Base-by-base conservation (phyloP, 495 filamentous ascomycete species). In the Evernia prunastri region DNA sequence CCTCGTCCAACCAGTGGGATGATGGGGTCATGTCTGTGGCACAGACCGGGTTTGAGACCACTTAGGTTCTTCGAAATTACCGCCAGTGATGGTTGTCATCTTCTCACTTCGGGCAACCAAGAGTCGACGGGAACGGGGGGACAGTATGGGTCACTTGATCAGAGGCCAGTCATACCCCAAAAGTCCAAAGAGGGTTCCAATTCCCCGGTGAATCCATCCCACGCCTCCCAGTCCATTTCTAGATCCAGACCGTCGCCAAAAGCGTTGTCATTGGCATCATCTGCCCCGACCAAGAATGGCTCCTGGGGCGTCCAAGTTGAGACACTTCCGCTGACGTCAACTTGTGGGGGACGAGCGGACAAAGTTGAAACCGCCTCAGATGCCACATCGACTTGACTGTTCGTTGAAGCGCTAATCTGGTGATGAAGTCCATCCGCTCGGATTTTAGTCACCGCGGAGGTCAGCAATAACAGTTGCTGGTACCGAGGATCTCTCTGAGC, bases 151-250 rank as follows among this genome's bases (percentile, higher is more conserved):
- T 27, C 10, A n/a, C 0, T 57, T 57, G 25, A 0, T 58, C n/a
- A 58, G 15, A 58, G 56, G 56, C 56, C 56, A n/a, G 29, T 20
- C 56, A 58, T 58, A 49, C 45, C 49, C 51, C 49, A 63, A 43
- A n/a, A 33, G 11, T 45, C 61, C 10, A 63, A 20, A 45, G 36
- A 63, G 20, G 61, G 61, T 58, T 58, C 51, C 37, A 63, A 23
- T 20, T 63, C 39, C 51, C 61, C 54, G 23, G 39, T 36, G 20
- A 63, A 12, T 35, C 58, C 51, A n/a, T 63, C 61, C 56, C 56
- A 58, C 7, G 29, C 33, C 3, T 35, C 29, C 61, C 61, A 63
- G 17, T 63, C 61, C 51, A 63, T 58, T 23, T 58, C 61, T 45
- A 58, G 3, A n/a, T 7, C 51, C 33, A 63, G 40, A 18, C 23